A percentile compares a stretch with the other conserved stretches of the same genome.
Conservation (phyloP, 495 filamentous ascomycete genomes). For the Halenospora varia region DNA sequence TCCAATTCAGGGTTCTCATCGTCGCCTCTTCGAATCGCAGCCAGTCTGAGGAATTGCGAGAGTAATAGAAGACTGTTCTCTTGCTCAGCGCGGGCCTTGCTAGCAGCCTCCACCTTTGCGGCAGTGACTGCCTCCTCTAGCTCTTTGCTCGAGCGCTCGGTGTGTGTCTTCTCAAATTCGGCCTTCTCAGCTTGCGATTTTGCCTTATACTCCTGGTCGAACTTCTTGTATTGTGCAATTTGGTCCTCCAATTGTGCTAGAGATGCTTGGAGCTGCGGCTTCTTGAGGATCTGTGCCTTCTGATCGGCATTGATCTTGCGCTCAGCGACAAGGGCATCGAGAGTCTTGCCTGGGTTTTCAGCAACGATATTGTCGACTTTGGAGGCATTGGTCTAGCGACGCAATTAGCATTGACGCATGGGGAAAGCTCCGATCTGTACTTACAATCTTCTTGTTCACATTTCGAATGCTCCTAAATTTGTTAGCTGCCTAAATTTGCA, state of each 20-base stretch:
- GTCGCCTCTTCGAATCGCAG: slow-evolving; percentile 63
- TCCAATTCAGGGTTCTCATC: slow-evolving; percentile 59
- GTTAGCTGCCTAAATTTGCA: slow-evolving; percentile 19
- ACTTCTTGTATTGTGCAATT: slow-evolving; percentile 74
- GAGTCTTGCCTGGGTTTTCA: slow-evolving; percentile 67
- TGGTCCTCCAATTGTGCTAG: slow-evolving; percentile 79
- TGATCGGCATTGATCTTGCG: slow-evolving; percentile 93
- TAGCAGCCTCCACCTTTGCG: slow-evolving; percentile 49
- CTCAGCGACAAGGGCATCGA: slow-evolving; percentile 76
- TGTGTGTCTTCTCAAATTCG: slow-evolving; percentile 63
- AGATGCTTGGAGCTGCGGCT: slow-evolving; percentile 75
- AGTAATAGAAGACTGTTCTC: slow-evolving; percentile 58
- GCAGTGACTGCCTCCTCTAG: slow-evolving; percentile 59
- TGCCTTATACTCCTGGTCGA: slow-evolving; percentile 72
- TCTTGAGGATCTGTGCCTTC: slow-evolving; percentile 83
- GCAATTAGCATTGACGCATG: background rate
- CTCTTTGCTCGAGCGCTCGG: slow-evolving; percentile 68
- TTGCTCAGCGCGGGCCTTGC: slow-evolving; percentile 48
- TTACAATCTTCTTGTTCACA: slow-evolving; percentile 81
- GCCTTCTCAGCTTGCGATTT: slow-evolving; percentile 65
- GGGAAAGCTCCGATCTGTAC: slow-evolving; percentile 27
- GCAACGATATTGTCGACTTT: slow-evolving; percentile 77
- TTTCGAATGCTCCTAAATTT: slow-evolving; percentile 74
- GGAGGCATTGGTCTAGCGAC: slow-evolving; percentile 55
- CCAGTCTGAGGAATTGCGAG: slow-evolving; percentile 76